These are phyloP conservation scores for Sabuloglossum arenarium DNA, from an alignment of 495 filamentous ascomycete species.

Conservation along the genomic window DNA sequence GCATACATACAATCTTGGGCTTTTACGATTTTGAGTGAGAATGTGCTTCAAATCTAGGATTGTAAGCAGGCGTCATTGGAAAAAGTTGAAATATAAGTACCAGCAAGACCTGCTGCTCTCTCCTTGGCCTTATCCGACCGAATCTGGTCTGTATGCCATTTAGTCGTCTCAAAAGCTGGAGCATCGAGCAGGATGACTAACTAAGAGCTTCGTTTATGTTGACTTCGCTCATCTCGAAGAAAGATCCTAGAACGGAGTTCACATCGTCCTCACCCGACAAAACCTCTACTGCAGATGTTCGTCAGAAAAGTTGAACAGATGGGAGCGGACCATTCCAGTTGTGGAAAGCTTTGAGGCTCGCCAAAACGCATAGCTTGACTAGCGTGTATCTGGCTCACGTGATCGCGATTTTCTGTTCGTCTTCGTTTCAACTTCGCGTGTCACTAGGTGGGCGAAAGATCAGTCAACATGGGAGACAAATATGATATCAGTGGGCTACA, in stretches of 20 bases:
- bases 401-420: no score
- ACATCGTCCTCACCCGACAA: no score
- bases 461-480: background rate
- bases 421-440: no score
- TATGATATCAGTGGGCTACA: slow-evolving; percentile 33
- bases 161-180: background rate
- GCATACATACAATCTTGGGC: slow-evolving; percentile 28
- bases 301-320: no score
- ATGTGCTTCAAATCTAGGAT: slow-evolving; percentile 37
- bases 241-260: no score
- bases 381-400: no score
- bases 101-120: slow-evolving; percentile 28
- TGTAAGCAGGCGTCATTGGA: background rate
- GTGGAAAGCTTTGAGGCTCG: no score
- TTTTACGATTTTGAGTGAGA: slow-evolving; percentile 35
- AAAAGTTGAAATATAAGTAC: slow-evolving; percentile 16
- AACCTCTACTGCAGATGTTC: no score
- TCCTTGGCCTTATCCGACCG: slow-evolving; percentile 33
- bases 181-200: slow-evolving; percentile 1
- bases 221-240: slow-evolving; percentile 6
- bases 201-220: slow-evolving; percentile 12
- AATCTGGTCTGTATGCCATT: slow-evolving; percentile 17
- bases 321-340: no score
- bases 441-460: no score
- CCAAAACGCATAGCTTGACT: no score